Evolutionary conservation across 2,329 filamentous ascomycete genomes (phyloP).

Genomic region (Blastomyces emzantsi): DNA sequence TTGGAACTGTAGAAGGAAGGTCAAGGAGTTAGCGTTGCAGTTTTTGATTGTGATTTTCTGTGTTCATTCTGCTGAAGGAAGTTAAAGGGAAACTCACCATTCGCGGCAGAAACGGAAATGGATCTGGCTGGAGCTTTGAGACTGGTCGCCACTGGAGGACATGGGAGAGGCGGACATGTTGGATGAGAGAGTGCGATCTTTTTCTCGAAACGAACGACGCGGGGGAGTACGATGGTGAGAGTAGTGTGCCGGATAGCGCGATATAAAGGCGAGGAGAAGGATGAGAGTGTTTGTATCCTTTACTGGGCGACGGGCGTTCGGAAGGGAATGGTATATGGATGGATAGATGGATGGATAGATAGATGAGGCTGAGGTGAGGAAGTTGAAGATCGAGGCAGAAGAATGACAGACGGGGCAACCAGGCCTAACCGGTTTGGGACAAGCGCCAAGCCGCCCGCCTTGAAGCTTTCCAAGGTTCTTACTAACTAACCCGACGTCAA

Average conservation of each 20-base stretch:
- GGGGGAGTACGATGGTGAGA: background rate
- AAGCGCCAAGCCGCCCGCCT: background rate
- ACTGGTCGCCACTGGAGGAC: conserved; percentile 32
- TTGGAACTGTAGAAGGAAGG: conserved; percentile 57
- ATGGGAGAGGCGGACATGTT: conserved; percentile 37
- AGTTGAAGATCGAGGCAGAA: background rate
- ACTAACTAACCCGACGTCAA: no score
- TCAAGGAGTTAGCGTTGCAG: conserved; percentile 18
- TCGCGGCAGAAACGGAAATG: conserved; percentile 97
- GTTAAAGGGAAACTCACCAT: conserved; percentile 52
- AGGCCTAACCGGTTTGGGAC: background rate
- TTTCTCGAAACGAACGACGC: background rate
- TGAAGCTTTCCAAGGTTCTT: background rate
- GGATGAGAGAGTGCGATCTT: background rate
- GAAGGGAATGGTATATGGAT: no score
- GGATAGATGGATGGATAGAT: background rate
- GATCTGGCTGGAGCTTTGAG: conserved; percentile 57
- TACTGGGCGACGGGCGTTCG: background rate
- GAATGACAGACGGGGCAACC: no score
- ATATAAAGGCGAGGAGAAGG: background rate
- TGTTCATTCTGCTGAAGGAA: background rate
- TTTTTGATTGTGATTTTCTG: background rate
- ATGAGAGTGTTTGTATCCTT: background rate
- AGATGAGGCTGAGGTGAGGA: background rate
- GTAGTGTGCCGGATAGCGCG: background rate